Percentiles rank a stretch among this genome's conserved stretches.
Conservation (phyloP, 139 green algal species). For the Pedinophyceae sp. region DNA sequence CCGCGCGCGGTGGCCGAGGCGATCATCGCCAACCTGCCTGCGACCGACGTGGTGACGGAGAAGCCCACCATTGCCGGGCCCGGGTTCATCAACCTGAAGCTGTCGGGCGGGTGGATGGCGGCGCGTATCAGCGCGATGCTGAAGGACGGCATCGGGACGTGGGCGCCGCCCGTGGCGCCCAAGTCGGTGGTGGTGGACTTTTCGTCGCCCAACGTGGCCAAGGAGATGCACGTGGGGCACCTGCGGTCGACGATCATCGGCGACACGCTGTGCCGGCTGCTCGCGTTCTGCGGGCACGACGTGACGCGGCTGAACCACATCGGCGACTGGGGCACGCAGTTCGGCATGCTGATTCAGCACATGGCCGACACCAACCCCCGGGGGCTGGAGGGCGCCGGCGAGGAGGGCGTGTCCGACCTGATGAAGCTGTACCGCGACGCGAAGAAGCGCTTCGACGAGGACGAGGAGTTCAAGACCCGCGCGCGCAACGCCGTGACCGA, state of each 20-base stretch:
- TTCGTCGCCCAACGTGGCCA: conserved; percentile 93
- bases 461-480: conserved; percentile 86
- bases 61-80: conserved; percentile 60
- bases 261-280: conserved; percentile 50
- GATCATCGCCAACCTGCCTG: conserved; percentile 55
- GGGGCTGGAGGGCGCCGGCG: conserved; percentile 30
- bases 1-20: conserved; percentile 65
- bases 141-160: conserved; percentile 6
- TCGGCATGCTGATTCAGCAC: conserved; percentile 93
- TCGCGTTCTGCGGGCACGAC: conserved; percentile 77
- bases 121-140: conserved; percentile 18
- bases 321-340: conserved; percentile 98
- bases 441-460: conserved; percentile 87
- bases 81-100: conserved; percentile 91
- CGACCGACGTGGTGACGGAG: conserved; percentile 30
- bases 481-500: conserved; percentile 67
- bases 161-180: conserved; percentile 6
- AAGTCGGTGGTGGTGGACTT: conserved; percentile 82
- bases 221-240: conserved; percentile 99
- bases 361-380: conserved; percentile 34
- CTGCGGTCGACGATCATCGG: conserved; percentile 94
- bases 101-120: conserved; percentile 21
- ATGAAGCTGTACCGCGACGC: conserved; percentile 27
- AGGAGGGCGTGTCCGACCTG: conserved; percentile 61
- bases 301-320: conserved; percentile 90